phyloP scores from a whole-genome alignment of 108 stramenopile genomes.

The Conticribra weissflogii region DNA sequence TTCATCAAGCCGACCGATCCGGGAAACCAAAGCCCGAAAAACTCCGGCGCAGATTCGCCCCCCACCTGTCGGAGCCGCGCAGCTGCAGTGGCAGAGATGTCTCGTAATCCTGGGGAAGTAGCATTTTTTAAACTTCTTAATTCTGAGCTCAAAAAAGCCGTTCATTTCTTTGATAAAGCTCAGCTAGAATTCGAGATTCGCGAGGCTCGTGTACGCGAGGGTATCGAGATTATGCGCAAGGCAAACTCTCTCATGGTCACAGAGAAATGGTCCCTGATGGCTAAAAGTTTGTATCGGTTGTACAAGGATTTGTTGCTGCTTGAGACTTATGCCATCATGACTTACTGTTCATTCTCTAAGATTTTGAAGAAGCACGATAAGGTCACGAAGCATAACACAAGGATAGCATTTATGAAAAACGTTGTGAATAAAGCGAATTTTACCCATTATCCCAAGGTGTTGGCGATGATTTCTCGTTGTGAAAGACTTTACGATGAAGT shows the following conservation, averaged over 20 bases:
- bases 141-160: slow-evolving; percentile 87
- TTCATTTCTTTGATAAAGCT: slow-evolving; percentile 87
- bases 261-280: slow-evolving; percentile 83
- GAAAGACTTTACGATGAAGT: slow-evolving; percentile 77
- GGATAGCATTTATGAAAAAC: slow-evolving; percentile 84
- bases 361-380: slow-evolving; percentile 99
- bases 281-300: slow-evolving; percentile 85
- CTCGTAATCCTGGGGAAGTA: slow-evolving; percentile 70
- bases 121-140: slow-evolving; percentile 91
- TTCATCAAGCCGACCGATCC: neutral
- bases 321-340: slow-evolving; percentile 99
- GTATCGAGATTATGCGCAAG: slow-evolving; percentile 76
- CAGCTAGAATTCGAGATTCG: slow-evolving; percentile 83
- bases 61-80: neutral
- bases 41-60: slow-evolving; percentile 2
- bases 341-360: slow-evolving; percentile 96
- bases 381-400: slow-evolving; percentile 84
- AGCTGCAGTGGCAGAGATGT: slow-evolving; percentile 39
- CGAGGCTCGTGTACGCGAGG: slow-evolving; percentile 85
- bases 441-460: slow-evolving; percentile 71
- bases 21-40: neutral
- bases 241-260: slow-evolving; percentile 82
- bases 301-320: slow-evolving; percentile 96
- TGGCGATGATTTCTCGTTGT: slow-evolving; percentile 74
- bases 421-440: slow-evolving; percentile 89